Conservation (phyloP, 2,329 filamentous ascomycete species). For the Juglanconis oblonga region DNA sequence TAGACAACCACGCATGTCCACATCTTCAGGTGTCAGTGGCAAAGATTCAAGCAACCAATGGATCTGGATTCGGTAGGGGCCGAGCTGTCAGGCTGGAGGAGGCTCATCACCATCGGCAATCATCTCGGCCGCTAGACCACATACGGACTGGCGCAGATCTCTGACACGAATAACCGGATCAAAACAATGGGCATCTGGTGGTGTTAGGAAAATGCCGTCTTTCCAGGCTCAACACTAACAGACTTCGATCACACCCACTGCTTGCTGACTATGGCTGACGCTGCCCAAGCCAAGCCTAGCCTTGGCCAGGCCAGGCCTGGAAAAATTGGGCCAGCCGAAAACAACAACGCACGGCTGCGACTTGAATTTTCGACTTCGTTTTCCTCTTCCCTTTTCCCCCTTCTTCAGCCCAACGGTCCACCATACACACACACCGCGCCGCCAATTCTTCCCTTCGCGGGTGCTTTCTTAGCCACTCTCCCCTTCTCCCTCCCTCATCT, state of each 20-base stretch:
- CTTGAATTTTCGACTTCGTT: not conserved
- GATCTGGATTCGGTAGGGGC: not conserved
- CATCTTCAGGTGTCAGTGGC: not conserved
- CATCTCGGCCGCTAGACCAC: not conserved
- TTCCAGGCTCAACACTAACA: not conserved
- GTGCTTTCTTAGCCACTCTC: conserved; percentile 13
- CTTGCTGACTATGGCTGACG: not conserved
- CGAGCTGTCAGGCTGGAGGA: not conserved
- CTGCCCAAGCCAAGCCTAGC: not conserved
- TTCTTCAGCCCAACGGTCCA: conserved; percentile 15
- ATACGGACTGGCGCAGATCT: not conserved
- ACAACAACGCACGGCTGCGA: conserved; percentile 16
- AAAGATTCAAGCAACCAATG: not conserved
- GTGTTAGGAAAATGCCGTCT: not conserved
- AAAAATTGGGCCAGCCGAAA: conserved; percentile 13
- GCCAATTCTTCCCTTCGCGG: conserved; percentile 19
- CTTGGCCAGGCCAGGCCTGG: not conserved
- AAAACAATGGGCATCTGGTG: not conserved
- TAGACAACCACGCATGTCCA: not conserved
- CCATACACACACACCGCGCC: conserved; percentile 14
- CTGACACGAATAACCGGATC: no score
- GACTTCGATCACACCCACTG: not conserved
- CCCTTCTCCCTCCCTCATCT: conserved; percentile 1
- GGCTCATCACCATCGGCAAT: not conserved
- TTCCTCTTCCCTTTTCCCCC: conserved; percentile 1